A percentile compares a stretch with the other conserved stretches of the same genome.
Evolutionary conservation across 2,329 filamentous ascomycete genomes (phyloP).

Genomic region (Epichloe gansuensis): DNA sequence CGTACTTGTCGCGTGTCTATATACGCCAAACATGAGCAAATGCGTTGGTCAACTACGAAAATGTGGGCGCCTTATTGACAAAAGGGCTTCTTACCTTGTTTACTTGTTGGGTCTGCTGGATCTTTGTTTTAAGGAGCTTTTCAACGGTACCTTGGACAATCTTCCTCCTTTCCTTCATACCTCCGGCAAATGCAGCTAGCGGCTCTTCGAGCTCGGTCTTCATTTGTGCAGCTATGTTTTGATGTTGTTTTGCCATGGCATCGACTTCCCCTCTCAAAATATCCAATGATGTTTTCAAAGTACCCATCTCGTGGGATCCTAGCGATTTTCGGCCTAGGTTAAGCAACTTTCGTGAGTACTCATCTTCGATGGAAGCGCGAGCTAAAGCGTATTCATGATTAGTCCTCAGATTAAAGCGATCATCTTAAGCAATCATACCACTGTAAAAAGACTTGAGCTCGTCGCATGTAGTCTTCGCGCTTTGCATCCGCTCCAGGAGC

Average conservation of each 20-base stretch:
- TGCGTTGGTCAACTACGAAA: neutral
- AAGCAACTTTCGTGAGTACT: conserved; percentile 83
- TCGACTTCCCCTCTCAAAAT: conserved; percentile 82
- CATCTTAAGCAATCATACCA: conserved; percentile 34
- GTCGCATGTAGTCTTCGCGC: conserved; percentile 87
- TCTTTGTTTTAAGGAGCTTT: conserved; percentile 85
- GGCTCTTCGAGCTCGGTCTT: conserved; percentile 93
- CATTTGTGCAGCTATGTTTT: conserved; percentile 85
- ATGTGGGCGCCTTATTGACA: neutral
- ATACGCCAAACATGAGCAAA: neutral
- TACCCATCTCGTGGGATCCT: conserved; percentile 77
- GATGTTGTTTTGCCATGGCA: conserved; percentile 86
- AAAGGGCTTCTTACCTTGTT: conserved; percentile 58
- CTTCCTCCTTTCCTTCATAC: conserved; percentile 92
- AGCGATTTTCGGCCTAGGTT: conserved; percentile 78
- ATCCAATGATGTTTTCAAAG: conserved; percentile 73
- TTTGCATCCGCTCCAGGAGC: conserved; percentile 86
- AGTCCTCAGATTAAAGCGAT: neutral
- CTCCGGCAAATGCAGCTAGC: conserved; percentile 77
- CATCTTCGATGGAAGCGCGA: conserved; percentile 88
- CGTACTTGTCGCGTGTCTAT: conserved; percentile 81
- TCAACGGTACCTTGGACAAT: conserved; percentile 92
- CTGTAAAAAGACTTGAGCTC: conserved; percentile 87
- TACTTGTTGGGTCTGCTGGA: conserved; percentile 77
- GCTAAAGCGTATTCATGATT: conserved; percentile 34